Percentiles rank a stretch among this genome's conserved stretches.
These are phyloP conservation scores for Verticillium longisporum DNA, from an alignment of 2,329 filamentous ascomycete species.

Conservation along the genomic window DNA sequence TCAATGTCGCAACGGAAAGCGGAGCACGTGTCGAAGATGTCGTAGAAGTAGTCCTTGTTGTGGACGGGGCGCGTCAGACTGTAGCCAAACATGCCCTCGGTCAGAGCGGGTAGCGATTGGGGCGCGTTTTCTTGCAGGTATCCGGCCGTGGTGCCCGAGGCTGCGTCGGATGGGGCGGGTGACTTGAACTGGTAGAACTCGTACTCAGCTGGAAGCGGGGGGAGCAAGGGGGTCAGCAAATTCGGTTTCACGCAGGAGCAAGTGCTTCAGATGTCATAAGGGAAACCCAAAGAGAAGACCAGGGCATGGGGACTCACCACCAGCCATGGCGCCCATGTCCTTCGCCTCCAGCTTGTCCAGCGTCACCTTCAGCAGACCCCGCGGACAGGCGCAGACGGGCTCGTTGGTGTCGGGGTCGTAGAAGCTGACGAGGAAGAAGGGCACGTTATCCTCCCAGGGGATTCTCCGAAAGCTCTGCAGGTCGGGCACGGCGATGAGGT, in stretches of 20 bases:
- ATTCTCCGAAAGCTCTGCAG: conserved; percentile 72
- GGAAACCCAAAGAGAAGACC: neutral
- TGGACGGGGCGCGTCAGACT: conserved; percentile 80
- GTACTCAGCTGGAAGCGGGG: conserved; percentile 77
- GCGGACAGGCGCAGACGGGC: conserved; percentile 70
- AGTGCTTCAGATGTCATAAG: neutral
- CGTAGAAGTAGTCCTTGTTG: conserved; percentile 90
- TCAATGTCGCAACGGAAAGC: conserved; percentile 78
- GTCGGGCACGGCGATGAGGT: conserved; percentile 77
- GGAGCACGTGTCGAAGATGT: conserved; percentile 73
- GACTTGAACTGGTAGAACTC: conserved; percentile 89
- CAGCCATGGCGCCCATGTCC: conserved; percentile 79
- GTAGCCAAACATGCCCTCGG: conserved; percentile 95
- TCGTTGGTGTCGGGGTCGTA: conserved; percentile 69
- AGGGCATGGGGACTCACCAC: conserved; percentile 51
- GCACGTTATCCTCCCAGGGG: conserved; percentile 83
- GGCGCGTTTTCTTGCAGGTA: conserved; percentile 71
- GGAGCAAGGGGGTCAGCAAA: neutral
- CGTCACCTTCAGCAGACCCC: conserved; percentile 64
- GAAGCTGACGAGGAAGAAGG: conserved; percentile 81
- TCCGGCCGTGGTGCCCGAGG: conserved; percentile 61
- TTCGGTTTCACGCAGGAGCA: too few relatives aligned
- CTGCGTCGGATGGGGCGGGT: conserved; percentile 44
- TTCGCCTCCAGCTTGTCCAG: conserved; percentile 59
- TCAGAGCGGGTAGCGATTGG: conserved; percentile 67